Conservation (phyloP, 1,139 yeast genomes). For the Yamadazyma taylorii region DNA sequence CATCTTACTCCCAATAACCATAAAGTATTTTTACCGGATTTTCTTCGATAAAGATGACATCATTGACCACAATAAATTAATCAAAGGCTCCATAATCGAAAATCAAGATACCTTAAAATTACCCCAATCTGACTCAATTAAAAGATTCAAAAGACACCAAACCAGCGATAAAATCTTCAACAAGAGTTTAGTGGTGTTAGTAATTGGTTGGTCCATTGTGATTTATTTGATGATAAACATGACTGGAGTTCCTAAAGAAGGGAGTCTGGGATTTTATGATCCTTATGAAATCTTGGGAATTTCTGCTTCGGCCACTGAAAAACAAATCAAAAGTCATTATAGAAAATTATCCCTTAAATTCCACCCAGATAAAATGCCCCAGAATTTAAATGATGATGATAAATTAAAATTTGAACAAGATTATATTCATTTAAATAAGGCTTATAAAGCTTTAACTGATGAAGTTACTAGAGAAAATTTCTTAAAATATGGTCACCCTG, state of each 20-base stretch:
- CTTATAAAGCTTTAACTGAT: conserved; percentile 93
- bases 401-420: conserved; percentile 64
- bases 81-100: conserved; percentile 36
- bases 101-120: conserved; percentile 25
- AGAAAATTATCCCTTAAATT: conserved; percentile 82
- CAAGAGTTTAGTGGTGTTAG: conserved; percentile 44
- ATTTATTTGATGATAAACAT: conserved; percentile 47
- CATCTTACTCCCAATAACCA: conserved; percentile 69
- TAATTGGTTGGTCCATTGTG: conserved; percentile 70
- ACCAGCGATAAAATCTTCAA: conserved; percentile 43
- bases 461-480: conserved; percentile 81
- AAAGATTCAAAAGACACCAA: conserved; percentile 38
- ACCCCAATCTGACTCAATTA: conserved; percentile 42
- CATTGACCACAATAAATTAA: conserved; percentile 21
- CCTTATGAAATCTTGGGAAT: conserved; percentile 88
- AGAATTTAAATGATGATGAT: conserved; percentile 63
- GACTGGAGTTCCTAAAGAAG: conserved; percentile 43
- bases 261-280: conserved; percentile 60
- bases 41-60: conserved; percentile 22
- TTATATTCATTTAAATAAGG: conserved; percentile 82
- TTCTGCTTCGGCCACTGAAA: conserved; percentile 64
- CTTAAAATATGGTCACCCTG: conserved; percentile 92
- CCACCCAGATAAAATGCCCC: conserved; percentile 91
- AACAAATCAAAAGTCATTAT: conserved; percentile 78
- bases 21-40: conserved; percentile 40